Evolutionary conservation across 495 filamentous ascomycete species (phyloP).

Genomic region (Hyaloscypha finlandica): DNA sequence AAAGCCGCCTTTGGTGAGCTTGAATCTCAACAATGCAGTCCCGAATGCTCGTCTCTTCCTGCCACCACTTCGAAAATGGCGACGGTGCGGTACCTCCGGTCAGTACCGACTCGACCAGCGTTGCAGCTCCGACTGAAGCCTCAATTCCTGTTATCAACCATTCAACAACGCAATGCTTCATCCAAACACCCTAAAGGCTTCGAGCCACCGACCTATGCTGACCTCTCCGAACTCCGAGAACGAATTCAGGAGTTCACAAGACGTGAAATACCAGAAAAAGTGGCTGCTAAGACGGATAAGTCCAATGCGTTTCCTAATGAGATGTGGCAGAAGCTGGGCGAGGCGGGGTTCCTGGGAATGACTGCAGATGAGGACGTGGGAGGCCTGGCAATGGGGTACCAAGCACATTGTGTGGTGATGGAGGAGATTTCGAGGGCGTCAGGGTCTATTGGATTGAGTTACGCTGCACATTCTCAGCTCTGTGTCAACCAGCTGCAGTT

Average conservation of each 20-base stretch:
- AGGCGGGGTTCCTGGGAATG: slow-evolving; percentile 89
- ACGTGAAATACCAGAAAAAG: slow-evolving; percentile 79
- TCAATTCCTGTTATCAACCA: slow-evolving; percentile 25
- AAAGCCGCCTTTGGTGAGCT: neutral
- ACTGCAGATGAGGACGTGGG: slow-evolving; percentile 95
- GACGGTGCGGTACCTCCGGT: slow-evolving; percentile 20
- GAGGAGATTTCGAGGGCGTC: slow-evolving; percentile 70
- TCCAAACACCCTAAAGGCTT: slow-evolving; percentile 90
- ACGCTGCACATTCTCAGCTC: slow-evolving; percentile 94
- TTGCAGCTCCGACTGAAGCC: slow-evolving; percentile 18
- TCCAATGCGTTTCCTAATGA: slow-evolving; percentile 84
- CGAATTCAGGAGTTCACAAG: slow-evolving; percentile 90
- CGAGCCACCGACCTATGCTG: slow-evolving; percentile 68
- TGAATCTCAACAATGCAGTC: slow-evolving; percentile 21
- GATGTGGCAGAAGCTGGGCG: slow-evolving; percentile 94
- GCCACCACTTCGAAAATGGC: slow-evolving; percentile 23
- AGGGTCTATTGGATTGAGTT: slow-evolving; percentile 87
- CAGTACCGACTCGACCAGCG: slow-evolving; percentile 26
- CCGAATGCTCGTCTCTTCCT: neutral
- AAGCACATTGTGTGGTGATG: slow-evolving; percentile 96
- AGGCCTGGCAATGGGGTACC: slow-evolving; percentile 90
- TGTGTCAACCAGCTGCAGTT: slow-evolving; percentile 96
- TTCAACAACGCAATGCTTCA: slow-evolving; percentile 51
- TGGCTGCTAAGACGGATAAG: slow-evolving; percentile 79
- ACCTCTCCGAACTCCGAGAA: slow-evolving; percentile 83